Base-by-base conservation (phyloP, 176 grass and related monocot species). In the maize (Zea mays) region DNA sequence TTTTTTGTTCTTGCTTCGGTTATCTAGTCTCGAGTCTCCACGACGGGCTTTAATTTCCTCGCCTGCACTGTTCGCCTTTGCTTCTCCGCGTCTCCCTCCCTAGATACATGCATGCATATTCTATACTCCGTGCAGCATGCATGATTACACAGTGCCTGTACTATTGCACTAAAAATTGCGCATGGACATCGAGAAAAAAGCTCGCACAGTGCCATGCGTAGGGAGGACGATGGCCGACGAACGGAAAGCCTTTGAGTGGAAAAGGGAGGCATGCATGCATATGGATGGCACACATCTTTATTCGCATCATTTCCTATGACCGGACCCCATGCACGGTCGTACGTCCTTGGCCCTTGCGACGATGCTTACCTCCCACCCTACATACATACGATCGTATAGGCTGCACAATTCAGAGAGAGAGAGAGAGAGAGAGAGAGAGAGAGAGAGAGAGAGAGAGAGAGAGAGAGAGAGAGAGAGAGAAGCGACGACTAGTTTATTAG, bases 171-270 rank as follows among this genome's bases (percentile, higher is more conserved):
- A 21, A 52, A 52, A 16, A 39, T 27, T 65, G 43, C 64, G 73
- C 85, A 67, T 72, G 50, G 67, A 35, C 40, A 75, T 55, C 67
- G 73, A 63, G 63, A 58, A 17, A 57, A 84, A 88, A 84, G 81
- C 19, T 78, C 63, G 16, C 63, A 84, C 76, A 84, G 86, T 71
- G 75, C 63, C 81, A 84, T 80, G 70, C 86, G 64, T 74, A 75
- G 86, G 86, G 81, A 27, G 27, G 27, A 27, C 27, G 27, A 70
- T 59, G 86, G 68, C 63, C 45, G 14, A 40, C 12, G 35, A 62
- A 20, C 34, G 8, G 74, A 69, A 55, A 43, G 37, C 38, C 44
- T 79, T 75, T 84, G 76, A 69, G 70, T 12, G 67, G 39, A 49
- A 67, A 82, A 76, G 45, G 20, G 10, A 43, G 12, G 63, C 62